Percentiles rank a stretch among this genome's conserved stretches.
Conservation (phyloP, 2,329 filamentous ascomycete species). For the Macroventuria anomochaeta region DNA sequence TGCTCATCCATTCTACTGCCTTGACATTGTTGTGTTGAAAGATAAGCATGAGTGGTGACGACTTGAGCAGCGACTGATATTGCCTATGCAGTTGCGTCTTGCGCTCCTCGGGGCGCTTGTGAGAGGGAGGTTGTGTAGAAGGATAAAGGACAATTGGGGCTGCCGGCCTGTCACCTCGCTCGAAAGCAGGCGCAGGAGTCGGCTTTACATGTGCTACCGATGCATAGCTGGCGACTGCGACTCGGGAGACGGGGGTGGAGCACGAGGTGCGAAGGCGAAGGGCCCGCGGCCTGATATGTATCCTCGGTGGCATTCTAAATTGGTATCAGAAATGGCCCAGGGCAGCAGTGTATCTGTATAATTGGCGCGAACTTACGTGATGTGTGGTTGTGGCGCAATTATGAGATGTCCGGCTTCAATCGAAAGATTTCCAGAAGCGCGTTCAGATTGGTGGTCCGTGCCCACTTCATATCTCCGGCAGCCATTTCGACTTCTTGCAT, state of each 20-base stretch:
- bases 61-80: conserved; percentile 87
- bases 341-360: background rate
- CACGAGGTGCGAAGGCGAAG: conserved; percentile 36
- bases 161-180: conserved; percentile 55
- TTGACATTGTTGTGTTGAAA: conserved; percentile 83
- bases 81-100: conserved; percentile 88
- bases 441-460: conserved; percentile 36
- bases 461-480: conserved; percentile 18
- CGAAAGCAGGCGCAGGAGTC: conserved; percentile 60
- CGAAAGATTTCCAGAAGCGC: conserved; percentile 35
- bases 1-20: conserved; percentile 75
- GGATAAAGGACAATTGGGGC: conserved; percentile 60
- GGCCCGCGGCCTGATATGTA: conserved; percentile 44
- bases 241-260: conserved; percentile 37
- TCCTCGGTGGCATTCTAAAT: conserved; percentile 47
- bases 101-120: conserved; percentile 83
- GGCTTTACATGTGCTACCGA: conserved; percentile 58
- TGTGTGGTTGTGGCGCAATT: conserved; percentile 35
- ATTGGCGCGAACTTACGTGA: conserved; percentile 31
- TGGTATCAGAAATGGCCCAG: conserved; percentile 5
- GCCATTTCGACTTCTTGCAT: conserved; percentile 14
- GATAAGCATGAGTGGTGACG: conserved; percentile 82
- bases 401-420: conserved; percentile 12
- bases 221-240: conserved; percentile 54
- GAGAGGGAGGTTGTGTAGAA: conserved; percentile 81